Base-by-base conservation (phyloP, 176 grass and related monocot genomes). In the Carex cristatella region DNA sequence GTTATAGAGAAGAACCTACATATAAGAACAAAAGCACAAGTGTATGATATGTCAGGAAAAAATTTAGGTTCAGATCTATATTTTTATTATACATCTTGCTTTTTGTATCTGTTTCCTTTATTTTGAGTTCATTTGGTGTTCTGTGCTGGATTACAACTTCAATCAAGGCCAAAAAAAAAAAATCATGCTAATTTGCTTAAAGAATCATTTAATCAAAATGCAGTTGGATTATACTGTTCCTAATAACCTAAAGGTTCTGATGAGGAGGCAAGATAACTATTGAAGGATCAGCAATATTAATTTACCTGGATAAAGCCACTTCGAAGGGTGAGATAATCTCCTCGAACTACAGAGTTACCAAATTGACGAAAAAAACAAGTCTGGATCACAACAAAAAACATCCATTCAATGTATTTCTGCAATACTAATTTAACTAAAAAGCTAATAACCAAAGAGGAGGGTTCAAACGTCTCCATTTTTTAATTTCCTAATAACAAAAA, bases 341-440 rank as follows among this genome's bases (percentile, higher is more conserved):
- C 91, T 88, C 96, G 88, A 86, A 95, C 93, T 81, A 98, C 96
- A 86, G 93, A 98, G 42, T 89, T 87, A 78, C 93, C 93, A 85
- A 98, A 98, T 61, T 98, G 96, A 6, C 91, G 89, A 5, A 98
- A 85, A 82, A 98, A 98, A 85, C 96, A 95, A 77, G 91, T 93
- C 96, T 95, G 91, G 33, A 89, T 10, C 44, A 68, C 18, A 83
- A 44, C 44, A 88, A 35, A 79, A 79, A 83, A 10, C 49, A 81
- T 72, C 58, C 69, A 5, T 8, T 85, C 85, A 87, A 51, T 82
- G 31, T 64, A 82, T 44, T 9, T 62, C 10, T 44, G 9, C 35
- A 65, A 81, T 44, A 46, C 33, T 27, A 65, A 65, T 46, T 44
- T 65, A 65, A 23, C 14, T 44, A 65, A 2, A 30, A 65, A 46